Evolutionary conservation across 2,329 filamentous ascomycete species (phyloP).

Genomic region (Ascocoryne sarcoides): DNA sequence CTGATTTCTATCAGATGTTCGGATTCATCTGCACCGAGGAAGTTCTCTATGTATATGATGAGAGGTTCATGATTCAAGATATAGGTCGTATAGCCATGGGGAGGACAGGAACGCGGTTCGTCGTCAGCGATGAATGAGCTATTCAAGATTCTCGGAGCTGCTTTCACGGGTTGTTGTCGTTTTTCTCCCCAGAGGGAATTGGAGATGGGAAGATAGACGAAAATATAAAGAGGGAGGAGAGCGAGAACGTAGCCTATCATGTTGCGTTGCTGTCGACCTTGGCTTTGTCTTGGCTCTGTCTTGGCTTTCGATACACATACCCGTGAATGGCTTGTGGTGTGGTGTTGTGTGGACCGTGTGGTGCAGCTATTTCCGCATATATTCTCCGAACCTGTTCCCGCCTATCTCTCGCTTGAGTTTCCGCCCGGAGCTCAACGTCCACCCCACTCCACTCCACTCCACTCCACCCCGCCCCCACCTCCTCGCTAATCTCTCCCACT

Average conservation of each 20-base stretch:
- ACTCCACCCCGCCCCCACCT: too few relatives aligned
- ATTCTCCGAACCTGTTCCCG: too few relatives aligned
- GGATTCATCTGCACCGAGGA: slow-evolving; percentile 39
- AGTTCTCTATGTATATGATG: slow-evolving; percentile 49
- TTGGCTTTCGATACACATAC: slow-evolving; percentile 2
- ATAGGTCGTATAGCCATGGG: slow-evolving; percentile 31
- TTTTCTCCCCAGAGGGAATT: slow-evolving; percentile 16
- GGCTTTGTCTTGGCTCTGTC: neutral
- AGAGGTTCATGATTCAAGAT: slow-evolving; percentile 45
- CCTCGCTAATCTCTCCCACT: too few relatives aligned
- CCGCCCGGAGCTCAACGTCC: too few relatives aligned
- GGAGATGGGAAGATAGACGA: slow-evolving; percentile 22
- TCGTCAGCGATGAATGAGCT: slow-evolving; percentile 25
- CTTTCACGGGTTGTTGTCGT: slow-evolving; percentile 4
- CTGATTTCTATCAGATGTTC: slow-evolving; percentile 43
- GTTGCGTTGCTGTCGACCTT: neutral
- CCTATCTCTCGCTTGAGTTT: too few relatives aligned
- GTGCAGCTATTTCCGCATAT: too few relatives aligned
- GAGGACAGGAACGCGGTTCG: slow-evolving; percentile 21
- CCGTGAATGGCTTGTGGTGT: too few relatives aligned
- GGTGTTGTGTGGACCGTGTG: too few relatives aligned
- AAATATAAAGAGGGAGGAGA: slow-evolving; percentile 23
- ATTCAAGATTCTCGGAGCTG: slow-evolving; percentile 15
- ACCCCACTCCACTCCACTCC: too few relatives aligned
- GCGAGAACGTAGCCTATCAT: slow-evolving; percentile 26